phyloP scores from a whole-genome alignment of 164 flowering plant species.

The Taxillus chinensis region DNA sequence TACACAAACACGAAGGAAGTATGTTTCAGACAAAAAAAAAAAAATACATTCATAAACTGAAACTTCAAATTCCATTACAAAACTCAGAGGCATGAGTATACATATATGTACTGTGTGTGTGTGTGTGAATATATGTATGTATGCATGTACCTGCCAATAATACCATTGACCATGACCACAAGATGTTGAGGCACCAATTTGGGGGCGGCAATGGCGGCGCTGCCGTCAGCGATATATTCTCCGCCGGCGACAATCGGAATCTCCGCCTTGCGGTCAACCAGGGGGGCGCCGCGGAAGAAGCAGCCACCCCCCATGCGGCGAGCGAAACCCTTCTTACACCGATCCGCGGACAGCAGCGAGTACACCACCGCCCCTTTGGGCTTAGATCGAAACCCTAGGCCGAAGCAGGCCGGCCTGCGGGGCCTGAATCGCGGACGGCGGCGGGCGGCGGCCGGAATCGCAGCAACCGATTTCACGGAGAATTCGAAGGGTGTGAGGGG shows the following conservation, averaged over 20 bases:
- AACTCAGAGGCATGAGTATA: too few species aligned
- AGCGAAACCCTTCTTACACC: constrained; percentile 19
- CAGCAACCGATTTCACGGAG: not conserved
- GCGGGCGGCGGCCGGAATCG: not conserved
- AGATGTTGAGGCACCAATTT: constrained; percentile 51
- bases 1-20: too few species aligned
- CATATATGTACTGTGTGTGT: too few species aligned
- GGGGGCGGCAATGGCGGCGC: constrained; percentile 10
- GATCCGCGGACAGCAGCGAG: not conserved
- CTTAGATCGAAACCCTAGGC: constrained; percentile 2
- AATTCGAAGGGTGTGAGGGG: constrained; percentile 4
- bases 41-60: too few species aligned
- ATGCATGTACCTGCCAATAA: constrained; percentile 61
- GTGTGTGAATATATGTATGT: too few species aligned
- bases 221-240: constrained; percentile 32
- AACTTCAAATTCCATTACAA: too few species aligned
- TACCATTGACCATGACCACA: constrained; percentile 86
- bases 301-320: constrained; percentile 15
- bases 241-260: constrained; percentile 36
- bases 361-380: not conserved
- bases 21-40: too few species aligned
- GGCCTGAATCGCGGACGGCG: not conserved
- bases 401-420: not conserved
- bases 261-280: constrained; percentile 21
- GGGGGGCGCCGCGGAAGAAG: constrained; percentile 25